These are phyloP conservation scores for Diplogelasinospora grovesii DNA, from an alignment of 495 filamentous ascomycete genomes.

Conservation along the genomic window DNA sequence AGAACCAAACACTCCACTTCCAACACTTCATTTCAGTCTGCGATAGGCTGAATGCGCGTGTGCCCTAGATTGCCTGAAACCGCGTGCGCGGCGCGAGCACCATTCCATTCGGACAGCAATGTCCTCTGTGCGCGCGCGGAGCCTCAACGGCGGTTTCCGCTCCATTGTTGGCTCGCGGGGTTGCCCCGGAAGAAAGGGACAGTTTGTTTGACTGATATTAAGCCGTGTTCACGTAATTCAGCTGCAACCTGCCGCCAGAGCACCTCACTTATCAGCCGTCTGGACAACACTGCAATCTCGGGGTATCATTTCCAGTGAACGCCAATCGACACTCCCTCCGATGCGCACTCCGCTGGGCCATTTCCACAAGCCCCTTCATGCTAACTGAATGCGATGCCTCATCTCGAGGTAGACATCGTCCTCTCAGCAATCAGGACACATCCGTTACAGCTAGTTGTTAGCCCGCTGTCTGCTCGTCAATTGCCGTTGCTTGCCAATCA, in stretches of 20 bases:
- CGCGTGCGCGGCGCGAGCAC: background rate
- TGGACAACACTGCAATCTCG: conserved; percentile 21
- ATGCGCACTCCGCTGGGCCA: background rate
- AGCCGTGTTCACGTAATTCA: conserved; percentile 10
- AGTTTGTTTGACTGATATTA: conserved; percentile 10
- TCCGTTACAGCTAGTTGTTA: conserved; percentile 14
- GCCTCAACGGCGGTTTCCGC: conserved; percentile 10
- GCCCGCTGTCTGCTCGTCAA: background rate
- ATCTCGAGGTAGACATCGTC: background rate
- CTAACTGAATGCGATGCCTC: background rate
- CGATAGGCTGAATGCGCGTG: conserved; percentile 14
- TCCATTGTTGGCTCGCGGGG: conserved; percentile 1
- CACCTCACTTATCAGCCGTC: conserved; percentile 23
- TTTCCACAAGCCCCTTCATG: background rate
- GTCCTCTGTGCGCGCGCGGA: conserved; percentile 1
- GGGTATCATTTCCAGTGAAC: conserved; percentile 21
- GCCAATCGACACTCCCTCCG: conserved; percentile 7
- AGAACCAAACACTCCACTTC: too few relatives aligned
- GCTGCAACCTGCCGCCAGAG: conserved; percentile 3
- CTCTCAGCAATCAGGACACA: background rate
- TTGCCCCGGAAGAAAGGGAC: conserved; percentile 14
- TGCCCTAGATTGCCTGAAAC: too few relatives aligned
- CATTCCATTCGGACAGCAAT: background rate
- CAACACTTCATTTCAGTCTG: conserved; percentile 9
- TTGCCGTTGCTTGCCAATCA: conserved; percentile 21